Evolutionary conservation across 108 stramenopile species (phyloP).

Genomic region (Cyclostephanos invisitatus): DNA sequence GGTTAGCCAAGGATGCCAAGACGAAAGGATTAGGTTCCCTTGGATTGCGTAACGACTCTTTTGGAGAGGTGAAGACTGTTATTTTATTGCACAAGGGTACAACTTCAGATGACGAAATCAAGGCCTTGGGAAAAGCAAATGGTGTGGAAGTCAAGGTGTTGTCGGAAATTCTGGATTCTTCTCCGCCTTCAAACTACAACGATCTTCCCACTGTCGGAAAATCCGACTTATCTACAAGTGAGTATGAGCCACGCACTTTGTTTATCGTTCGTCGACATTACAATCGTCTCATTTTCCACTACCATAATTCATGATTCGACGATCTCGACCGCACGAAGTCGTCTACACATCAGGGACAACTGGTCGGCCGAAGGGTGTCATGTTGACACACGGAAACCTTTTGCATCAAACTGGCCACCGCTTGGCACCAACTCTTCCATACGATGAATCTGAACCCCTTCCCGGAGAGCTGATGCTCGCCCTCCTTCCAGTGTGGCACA

Average conservation of each 20-base stretch:
- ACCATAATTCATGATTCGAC: background rate
- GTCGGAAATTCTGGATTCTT: conserved; percentile 52
- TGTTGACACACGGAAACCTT: conserved; percentile 96
- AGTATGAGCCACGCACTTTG: conserved; percentile 10
- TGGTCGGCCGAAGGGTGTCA: conserved; percentile 96
- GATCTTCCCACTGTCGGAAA: conserved; percentile 55
- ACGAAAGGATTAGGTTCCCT: conserved; percentile 46
- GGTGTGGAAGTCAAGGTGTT: conserved; percentile 64
- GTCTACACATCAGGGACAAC: conserved; percentile 98
- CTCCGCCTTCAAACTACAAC: conserved; percentile 31
- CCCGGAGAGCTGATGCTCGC: conserved; percentile 86
- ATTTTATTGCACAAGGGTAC: conserved; percentile 79
- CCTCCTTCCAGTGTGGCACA: conserved; percentile 91
- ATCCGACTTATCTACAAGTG: conserved; percentile 83
- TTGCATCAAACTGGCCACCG: conserved; percentile 84
- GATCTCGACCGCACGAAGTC: conserved; percentile 14
- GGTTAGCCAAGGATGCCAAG: conserved; percentile 66
- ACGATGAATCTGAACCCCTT: conserved; percentile 78
- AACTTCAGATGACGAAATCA: conserved; percentile 59
- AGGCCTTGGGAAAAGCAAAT: conserved; percentile 47
- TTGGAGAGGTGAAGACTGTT: conserved; percentile 71
- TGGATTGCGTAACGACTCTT: conserved; percentile 67
- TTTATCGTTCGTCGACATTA: background rate
- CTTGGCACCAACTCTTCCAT: conserved; percentile 61
- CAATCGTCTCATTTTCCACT: conserved; percentile 4